Base-by-base conservation (phyloP, 1,139 yeast species). In the Zhuliangozyma parablackwelliae region DNA sequence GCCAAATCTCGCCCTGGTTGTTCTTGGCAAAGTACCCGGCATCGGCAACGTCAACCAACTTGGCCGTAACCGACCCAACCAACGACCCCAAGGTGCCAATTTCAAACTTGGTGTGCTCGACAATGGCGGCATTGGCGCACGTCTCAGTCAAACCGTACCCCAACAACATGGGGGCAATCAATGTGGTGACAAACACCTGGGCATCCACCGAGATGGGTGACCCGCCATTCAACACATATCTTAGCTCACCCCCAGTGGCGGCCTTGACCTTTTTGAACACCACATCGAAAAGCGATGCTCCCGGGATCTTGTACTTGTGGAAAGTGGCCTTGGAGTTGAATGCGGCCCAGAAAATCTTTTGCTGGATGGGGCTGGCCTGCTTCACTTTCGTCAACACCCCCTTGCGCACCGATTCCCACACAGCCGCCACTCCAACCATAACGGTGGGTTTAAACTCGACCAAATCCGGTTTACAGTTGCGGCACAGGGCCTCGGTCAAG, bases 401-500 rank as follows among this genome's bases (percentile, higher is more conserved):
- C 69, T 92, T 92, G 64, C 95, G 83, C 43, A 92, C 88, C 25
- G 84, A 76, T 69, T 92, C 99, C 96, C 97, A 94, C 38, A 92
- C 97, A 2, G 98, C 96, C 11, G 98, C 97, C 39, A 94, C 98
- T 59, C 96, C 98, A 47, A 89, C 96, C 96, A 92, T 87, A 49
- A 92, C 65, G 9, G 96, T 84, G 43, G 99, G 99, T 59, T 78
- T 75, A 64, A 88, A 87, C 56, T 85, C 89, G 42, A 76, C 76
- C 67, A 92, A 78, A 60, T 92, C 99, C 51, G 96, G 92, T 42
- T 76, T 66, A 68, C 96, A 89, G 65, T 92, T 85, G 55, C 78
- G 82, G 56, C 86, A 80, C 5, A 95, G 86, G 2, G 74, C 69
- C 48, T 86, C 95, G 21, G 95, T 80, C 48, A 94, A 72, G 25